Evolutionary conservation across 768 basidiomycete species (phyloP).

Genomic region (Strobilomyces dryophilus): DNA sequence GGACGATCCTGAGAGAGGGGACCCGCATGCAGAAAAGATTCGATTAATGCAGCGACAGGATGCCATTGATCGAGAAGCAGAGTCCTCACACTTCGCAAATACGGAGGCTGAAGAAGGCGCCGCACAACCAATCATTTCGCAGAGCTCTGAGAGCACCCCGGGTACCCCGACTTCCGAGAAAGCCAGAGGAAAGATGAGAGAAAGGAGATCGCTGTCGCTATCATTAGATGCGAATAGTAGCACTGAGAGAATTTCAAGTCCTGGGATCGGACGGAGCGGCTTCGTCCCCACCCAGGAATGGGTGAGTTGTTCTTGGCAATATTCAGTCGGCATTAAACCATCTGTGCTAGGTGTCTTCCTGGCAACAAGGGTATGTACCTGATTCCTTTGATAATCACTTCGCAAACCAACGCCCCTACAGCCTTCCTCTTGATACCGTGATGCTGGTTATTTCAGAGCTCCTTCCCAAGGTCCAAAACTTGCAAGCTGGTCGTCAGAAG

Average conservation of each 20-base stretch:
- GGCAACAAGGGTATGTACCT: conserved; percentile 83
- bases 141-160: conserved; percentile 37
- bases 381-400: not conserved
- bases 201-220: conserved; percentile 54
- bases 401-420: conserved; percentile 29
- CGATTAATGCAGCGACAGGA: conserved; percentile 57
- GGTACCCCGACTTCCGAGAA: conserved; percentile 66
- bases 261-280: conserved; percentile 79
- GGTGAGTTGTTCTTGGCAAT: conserved; percentile 43
- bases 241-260: conserved; percentile 61
- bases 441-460: conserved; percentile 88
- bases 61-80: conserved; percentile 20
- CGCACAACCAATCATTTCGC: conserved; percentile 40
- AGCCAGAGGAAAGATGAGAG: conserved; percentile 87
- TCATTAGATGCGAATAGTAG: conserved; percentile 48
- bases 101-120: conserved; percentile 14
- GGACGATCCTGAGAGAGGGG: conserved; percentile 26
- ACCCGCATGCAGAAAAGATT: conserved; percentile 53
- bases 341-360: conserved; percentile 67
- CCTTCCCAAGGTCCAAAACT: conserved; percentile 76
- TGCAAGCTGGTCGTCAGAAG: conserved; percentile 65
- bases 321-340: conserved; percentile 1
- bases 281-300: conserved; percentile 97
- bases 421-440: conserved; percentile 84
- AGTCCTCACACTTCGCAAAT: conserved; percentile 15